Base-by-base conservation (phyloP, 495 filamentous ascomycete genomes). In the Aspergillus taichungensis region DNA sequence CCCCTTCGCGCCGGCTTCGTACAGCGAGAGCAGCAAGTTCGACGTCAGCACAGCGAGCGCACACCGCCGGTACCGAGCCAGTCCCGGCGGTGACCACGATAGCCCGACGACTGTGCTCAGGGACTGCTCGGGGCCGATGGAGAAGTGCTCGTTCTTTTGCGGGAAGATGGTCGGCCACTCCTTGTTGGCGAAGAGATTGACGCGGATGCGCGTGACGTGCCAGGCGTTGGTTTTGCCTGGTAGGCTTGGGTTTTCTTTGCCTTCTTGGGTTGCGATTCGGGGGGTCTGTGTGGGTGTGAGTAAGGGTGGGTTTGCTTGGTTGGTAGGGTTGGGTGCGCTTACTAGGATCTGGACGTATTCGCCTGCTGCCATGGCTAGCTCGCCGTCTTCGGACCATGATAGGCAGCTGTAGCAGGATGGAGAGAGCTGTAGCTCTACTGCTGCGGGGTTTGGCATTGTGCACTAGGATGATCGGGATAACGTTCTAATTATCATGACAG, bases 111-210 rank as follows among this genome's bases (percentile, higher is more conserved):
- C 72, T 37, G 59, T 66, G 41, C 74, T 76, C 6, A 56, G 49
- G 5, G 79, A 82, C 53, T 79, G 76, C 55, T 86, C 82, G 47
- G 79, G 78, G 4, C 76, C 82, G 37, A 84, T 63, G 7, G 79
- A 82, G 63, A 78, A 78, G 13, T 67, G 55, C 35, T 67, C 56
- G 14, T 71, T 70, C 32, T 63, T 60, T 32, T 69, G 61, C 0
- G 72, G 72, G 9, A 63, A 51, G 43, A 69, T 66, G n/a, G 50
- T 48, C 0, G 73, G 65, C 64, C 77, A 74, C 56, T 81, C 78
- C n/a, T 59, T 51, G 30, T 58, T 46, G 5, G 75, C 78, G 55
- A 80, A 83, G 12, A 64, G 37, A 47, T 78, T 77, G 40, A 63
- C 62, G 13, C 62, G 60, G 42, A 83, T 50, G n/a, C 69, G 66